Evolutionary conservation across 2,329 filamentous ascomycete genomes (phyloP).

Genomic region (Fusarium verticillioides): DNA sequence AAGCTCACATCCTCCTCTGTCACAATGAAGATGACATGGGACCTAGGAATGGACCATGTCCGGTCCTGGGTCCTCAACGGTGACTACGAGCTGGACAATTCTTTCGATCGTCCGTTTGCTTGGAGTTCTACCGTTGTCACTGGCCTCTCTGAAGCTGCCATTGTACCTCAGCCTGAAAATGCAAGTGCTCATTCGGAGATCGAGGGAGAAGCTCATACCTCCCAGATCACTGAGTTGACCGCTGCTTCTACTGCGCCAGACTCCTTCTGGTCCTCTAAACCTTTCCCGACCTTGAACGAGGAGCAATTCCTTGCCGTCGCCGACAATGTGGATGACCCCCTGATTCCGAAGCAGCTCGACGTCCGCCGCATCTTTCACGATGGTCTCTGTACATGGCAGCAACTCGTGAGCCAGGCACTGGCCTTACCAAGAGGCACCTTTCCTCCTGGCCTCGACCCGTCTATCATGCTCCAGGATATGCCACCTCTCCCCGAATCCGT

Average conservation of each 20-base stretch:
- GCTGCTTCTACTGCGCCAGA: conserved; percentile 21
- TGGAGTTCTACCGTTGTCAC: conserved; percentile 44
- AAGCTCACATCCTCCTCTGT: conserved; percentile 10
- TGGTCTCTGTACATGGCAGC: conserved; percentile 38
- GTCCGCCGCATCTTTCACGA: conserved; percentile 38
- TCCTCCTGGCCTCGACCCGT: conserved; percentile 36
- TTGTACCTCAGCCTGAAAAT: conserved; percentile 30
- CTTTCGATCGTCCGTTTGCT: conserved; percentile 36
- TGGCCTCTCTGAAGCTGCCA: conserved; percentile 40
- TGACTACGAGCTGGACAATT: conserved; percentile 34
- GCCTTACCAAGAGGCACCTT: conserved; percentile 36
- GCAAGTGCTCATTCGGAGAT: conserved; percentile 35
- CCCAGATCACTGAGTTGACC: conserved; percentile 19
- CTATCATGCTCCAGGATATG: conserved; percentile 43
- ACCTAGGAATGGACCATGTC: conserved; percentile 45
- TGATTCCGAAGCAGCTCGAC: conserved; percentile 36
- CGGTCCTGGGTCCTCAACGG: conserved; percentile 44
- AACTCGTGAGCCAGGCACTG: conserved; percentile 32
- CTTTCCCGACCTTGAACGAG: conserved; percentile 8
- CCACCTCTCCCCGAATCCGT: conserved; percentile 38
- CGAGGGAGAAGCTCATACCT: conserved; percentile 11
- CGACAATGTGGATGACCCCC: conserved; percentile 35
- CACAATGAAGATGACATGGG: conserved; percentile 45
- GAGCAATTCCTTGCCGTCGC: conserved; percentile 25
- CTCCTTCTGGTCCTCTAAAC: conserved; percentile 15